Evolutionary conservation across 2,329 filamentous ascomycete genomes (phyloP), one percentile per base, ranked within the genome.

Genomic region (Aspergillus jensenii): DNA sequence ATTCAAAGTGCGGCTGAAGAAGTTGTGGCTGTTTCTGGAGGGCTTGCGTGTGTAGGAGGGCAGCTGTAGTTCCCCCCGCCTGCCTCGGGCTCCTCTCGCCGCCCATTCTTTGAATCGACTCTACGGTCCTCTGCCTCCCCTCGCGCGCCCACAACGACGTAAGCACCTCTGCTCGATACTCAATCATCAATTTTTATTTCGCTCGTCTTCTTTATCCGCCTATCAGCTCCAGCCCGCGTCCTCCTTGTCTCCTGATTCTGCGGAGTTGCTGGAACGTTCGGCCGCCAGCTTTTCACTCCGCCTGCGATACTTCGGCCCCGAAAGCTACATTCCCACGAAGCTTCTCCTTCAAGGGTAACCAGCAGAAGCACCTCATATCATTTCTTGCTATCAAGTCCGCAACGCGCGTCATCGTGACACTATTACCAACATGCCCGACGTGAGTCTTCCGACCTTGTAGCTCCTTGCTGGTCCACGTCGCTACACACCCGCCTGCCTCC

Each of bases 361-460:
- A 50, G 25, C 56, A 17, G 40, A 31, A 23, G 45, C 33, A 40
- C 44, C 8, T 37, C 33, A n/a, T 27, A 40, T 12, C 37, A 7
- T 49, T 25, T n/a, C 15, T 56, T 55, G 33, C 11, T 52, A 48
- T 54, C 45, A 51, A 25, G n/a, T 46, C 37, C 14, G 43, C 41
- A 44, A 52, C 49, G 53, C 51, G 48, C 55, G 48, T 44, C 27
- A 50, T 27, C 50, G 27, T 37, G 11, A 41, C 33, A n/a, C 31
- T 39, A 33, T 44, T 33, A n/a, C 48, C 61, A 71, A 62, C 35
- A 74, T 74, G 71, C 71, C 71, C 61, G 71, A 74, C 61, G 71
- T 74, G 60, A 71, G 71, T 72, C 43, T 33, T 56, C 33, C 39
- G 27, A 40, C 35, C 12, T 11, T 15, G 15, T 31, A 35, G 19